Evolutionary conservation across 1,139 yeast genomes (phyloP).

Genomic region (Meyerozyma guilliermondii): DNA sequence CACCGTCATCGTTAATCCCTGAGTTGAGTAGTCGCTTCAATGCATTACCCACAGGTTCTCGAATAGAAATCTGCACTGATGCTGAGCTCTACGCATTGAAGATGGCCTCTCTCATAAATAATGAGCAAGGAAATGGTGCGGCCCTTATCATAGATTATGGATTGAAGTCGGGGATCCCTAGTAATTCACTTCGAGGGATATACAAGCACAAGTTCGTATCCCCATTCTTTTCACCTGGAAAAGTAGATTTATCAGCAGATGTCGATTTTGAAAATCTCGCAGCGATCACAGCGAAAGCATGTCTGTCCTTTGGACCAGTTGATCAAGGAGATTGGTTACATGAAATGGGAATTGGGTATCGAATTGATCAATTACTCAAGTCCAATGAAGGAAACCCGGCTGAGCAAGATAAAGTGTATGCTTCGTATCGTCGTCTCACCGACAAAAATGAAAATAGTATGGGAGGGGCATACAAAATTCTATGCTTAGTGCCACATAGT

Average conservation of each 20-base stretch:
- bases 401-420: slow-evolving; percentile 43
- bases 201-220: slow-evolving; percentile 68
- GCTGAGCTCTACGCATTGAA: slow-evolving; percentile 50
- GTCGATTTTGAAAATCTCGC: slow-evolving; percentile 69
- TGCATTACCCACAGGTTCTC: slow-evolving; percentile 50
- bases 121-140: slow-evolving; percentile 46
- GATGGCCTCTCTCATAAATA: slow-evolving; percentile 39
- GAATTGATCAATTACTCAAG: slow-evolving; percentile 53
- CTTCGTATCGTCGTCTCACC: slow-evolving; percentile 61
- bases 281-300: slow-evolving; percentile 15
- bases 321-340: slow-evolving; percentile 83
- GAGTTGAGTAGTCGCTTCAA: slow-evolving; percentile 46
- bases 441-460: slow-evolving; percentile 58
- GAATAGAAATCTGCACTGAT: slow-evolving; percentile 75
- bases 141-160: slow-evolving; percentile 81
- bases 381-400: slow-evolving; percentile 24
- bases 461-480: slow-evolving; percentile 76
- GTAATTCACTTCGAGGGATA: slow-evolving; percentile 69
- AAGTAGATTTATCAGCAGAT: slow-evolving; percentile 77
- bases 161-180: slow-evolving; percentile 54
- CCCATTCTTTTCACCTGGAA: slow-evolving; percentile 75
- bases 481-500: slow-evolving; percentile 54
- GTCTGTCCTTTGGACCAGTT: slow-evolving; percentile 49
- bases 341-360: slow-evolving; percentile 67
- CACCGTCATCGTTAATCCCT: slow-evolving; percentile 63